phyloP scores from a whole-genome alignment of 805 yeast genomes.

The Ogataea allantospora region DNA sequence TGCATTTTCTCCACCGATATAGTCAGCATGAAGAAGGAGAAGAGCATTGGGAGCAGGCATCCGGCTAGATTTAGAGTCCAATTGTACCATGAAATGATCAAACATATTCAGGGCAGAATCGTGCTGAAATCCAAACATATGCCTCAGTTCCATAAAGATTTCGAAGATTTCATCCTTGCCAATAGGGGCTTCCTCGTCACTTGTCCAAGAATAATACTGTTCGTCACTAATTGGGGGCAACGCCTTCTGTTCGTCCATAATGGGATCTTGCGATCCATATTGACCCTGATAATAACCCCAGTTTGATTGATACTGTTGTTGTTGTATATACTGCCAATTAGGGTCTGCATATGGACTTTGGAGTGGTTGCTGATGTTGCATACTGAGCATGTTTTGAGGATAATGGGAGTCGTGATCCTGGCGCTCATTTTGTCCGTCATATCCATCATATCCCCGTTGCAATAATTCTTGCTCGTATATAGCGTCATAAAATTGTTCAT shows the following conservation, averaged over 20 bases:
- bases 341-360: slow-evolving; percentile 14
- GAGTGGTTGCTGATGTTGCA: slow-evolving; percentile 5
- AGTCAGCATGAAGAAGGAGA: slow-evolving; percentile 78
- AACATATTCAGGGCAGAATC: slow-evolving; percentile 77
- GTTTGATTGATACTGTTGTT: slow-evolving; percentile 13
- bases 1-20: slow-evolving; percentile 86
- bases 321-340: slow-evolving; percentile 21
- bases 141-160: slow-evolving; percentile 58
- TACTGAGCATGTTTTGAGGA: slow-evolving; percentile 17
- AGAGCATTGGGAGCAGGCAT: slow-evolving; percentile 71
- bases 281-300: slow-evolving; percentile 12
- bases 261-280: slow-evolving; percentile 11
- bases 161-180: slow-evolving; percentile 59
- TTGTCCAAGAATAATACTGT: slow-evolving; percentile 58
- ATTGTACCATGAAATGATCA: slow-evolving; percentile 74
- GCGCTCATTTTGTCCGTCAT: slow-evolving; percentile 11
- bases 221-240: slow-evolving; percentile 26
- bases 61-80: slow-evolving; percentile 86
- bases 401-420: slow-evolving; percentile 12
- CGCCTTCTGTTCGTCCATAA: slow-evolving; percentile 12
- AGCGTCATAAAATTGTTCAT: slow-evolving; percentile 15
- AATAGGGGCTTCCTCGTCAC: slow-evolving; percentile 69
- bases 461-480: slow-evolving; percentile 12
- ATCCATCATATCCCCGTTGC: slow-evolving; percentile 7
- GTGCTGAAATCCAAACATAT: slow-evolving; percentile 78